Conservation (phyloP, 495 filamentous ascomycete species). For the Cercophora newfieldiana region DNA sequence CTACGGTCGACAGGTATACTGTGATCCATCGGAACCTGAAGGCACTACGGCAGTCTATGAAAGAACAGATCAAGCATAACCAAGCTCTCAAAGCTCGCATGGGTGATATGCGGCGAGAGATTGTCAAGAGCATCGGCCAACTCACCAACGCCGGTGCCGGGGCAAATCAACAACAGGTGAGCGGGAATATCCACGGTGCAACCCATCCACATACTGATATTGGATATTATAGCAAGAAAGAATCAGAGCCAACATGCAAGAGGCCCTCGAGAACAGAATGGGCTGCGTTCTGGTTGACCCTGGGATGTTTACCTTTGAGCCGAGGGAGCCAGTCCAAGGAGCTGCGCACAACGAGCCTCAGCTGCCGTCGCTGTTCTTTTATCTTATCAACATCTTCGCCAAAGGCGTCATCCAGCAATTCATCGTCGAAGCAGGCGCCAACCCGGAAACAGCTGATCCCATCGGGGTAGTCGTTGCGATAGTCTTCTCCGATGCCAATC, state of each 20-base stretch:
- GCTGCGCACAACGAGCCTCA: constrained; percentile 53
- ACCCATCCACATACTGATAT: constrained; percentile 2
- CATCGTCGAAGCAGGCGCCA: constrained; percentile 68
- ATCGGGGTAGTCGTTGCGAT: constrained; percentile 74
- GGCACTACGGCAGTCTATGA: constrained; percentile 60
- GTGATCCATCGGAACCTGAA: constrained; percentile 75
- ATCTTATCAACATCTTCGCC: constrained; percentile 77
- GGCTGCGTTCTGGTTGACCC: constrained; percentile 63
- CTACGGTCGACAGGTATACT: constrained; percentile 53
- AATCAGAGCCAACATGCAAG: constrained; percentile 51
- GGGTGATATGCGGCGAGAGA: constrained; percentile 72
- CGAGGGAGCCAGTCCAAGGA: constrained; percentile 54
- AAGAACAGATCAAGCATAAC: constrained; percentile 48
- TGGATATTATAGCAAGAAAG: constrained; percentile 26
- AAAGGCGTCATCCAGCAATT: constrained; percentile 78
- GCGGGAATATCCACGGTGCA: constrained; percentile 3
- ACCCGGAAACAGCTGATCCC: constrained; percentile 72
- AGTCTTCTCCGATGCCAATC: constrained; percentile 67
- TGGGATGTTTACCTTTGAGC: constrained; percentile 62
- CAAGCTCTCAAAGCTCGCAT: constrained; percentile 59
- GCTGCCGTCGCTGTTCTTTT: constrained; percentile 71
- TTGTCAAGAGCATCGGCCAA: constrained; percentile 73
- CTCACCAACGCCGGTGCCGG: constrained; percentile 60
- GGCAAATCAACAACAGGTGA: constrained; percentile 61
- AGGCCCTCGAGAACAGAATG: constrained; percentile 43